Conservation (phyloP, 2,329 filamentous ascomycete species). For the Albophoma yamanashiensis region DNA sequence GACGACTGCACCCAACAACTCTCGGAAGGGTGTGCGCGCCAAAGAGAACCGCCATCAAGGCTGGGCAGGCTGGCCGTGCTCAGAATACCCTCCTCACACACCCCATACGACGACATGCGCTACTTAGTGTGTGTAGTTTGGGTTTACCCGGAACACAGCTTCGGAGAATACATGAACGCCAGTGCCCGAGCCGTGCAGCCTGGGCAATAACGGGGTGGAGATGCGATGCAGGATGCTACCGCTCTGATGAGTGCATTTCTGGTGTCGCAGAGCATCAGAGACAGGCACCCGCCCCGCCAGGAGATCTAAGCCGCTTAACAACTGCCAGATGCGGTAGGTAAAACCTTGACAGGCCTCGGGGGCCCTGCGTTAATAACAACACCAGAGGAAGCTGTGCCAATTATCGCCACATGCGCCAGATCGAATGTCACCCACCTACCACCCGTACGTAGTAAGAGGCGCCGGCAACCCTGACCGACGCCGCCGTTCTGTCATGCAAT, state of each 20-base stretch:
- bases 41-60: background rate
- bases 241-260: background rate
- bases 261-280: background rate
- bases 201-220: background rate
- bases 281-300: background rate
- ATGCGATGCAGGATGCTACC: background rate
- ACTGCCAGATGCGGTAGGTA: background rate
- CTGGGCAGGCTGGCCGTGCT: background rate
- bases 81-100: background rate
- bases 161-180: background rate
- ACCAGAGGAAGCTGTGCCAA: background rate
- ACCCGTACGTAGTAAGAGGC: background rate
- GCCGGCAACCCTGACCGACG: background rate
- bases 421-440: background rate
- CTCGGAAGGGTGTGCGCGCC: too few relatives aligned
- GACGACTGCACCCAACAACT: background rate
- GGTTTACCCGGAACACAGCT: background rate
- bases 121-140: background rate
- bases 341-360: background rate
- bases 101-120: background rate
- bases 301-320: background rate
- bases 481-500: background rate
- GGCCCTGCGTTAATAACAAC: background rate
- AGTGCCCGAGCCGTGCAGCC: background rate
- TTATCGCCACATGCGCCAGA: background rate